phyloP scores from a whole-genome alignment of 352 stramenopile species.

The Pythium sp. region DNA sequence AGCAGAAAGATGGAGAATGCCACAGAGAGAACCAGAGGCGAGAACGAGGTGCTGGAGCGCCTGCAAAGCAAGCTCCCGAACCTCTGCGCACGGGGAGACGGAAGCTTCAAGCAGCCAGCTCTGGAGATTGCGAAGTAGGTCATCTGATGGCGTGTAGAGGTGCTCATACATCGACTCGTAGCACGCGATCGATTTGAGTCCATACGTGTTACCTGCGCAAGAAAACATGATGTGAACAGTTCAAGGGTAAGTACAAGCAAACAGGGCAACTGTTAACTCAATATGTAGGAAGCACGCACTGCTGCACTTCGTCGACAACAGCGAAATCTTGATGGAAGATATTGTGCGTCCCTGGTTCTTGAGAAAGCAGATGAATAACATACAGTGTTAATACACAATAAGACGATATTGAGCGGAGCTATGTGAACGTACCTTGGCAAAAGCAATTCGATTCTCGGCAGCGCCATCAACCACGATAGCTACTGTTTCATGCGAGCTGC shows the following conservation, averaged over 20 bases:
- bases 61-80: conserved; percentile 63
- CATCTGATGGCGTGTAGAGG: conserved; percentile 47
- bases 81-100: conserved; percentile 34
- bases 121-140: conserved; percentile 61
- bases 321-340: conserved; percentile 45
- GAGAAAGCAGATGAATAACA: background rate
- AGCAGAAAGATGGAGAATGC: conserved; percentile 65
- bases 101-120: conserved; percentile 66
- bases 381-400: background rate
- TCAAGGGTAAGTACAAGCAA: background rate
- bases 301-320: conserved; percentile 26
- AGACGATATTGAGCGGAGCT: background rate
- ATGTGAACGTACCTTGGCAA: conserved; percentile 39
- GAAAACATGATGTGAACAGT: background rate
- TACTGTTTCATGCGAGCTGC: conserved; percentile 41
- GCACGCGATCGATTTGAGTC: conserved; percentile 48
- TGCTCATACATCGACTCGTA: conserved; percentile 42
- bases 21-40: conserved; percentile 77
- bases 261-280: conserved; percentile 11
- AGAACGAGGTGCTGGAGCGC: conserved; percentile 63
- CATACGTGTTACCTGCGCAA: conserved; percentile 36
- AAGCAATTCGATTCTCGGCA: conserved; percentile 29
- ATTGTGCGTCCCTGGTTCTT: conserved; percentile 26
- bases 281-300: conserved; percentile 21
- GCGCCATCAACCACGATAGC: conserved; percentile 37